Evolutionary conservation across 2,329 filamentous ascomycete genomes (phyloP).

Genomic region (Pseudogymnoascus verrucosus): DNA sequence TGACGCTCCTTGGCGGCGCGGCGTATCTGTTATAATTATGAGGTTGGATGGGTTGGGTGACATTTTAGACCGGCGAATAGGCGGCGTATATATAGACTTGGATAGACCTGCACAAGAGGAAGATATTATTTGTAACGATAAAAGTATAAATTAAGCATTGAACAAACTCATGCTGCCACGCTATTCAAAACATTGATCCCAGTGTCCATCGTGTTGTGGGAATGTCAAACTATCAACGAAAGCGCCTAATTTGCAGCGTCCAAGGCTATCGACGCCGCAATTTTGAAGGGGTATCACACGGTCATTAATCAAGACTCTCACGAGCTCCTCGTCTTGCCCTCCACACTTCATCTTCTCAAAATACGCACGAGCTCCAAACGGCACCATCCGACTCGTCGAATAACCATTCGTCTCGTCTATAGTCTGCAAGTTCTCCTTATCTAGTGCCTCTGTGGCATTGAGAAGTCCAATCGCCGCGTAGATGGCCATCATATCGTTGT

Average conservation of each 20-base stretch:
- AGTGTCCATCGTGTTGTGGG: conserved; percentile 62
- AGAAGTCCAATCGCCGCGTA: conserved; percentile 74
- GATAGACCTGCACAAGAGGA: background rate
- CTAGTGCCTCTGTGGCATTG: conserved; percentile 51
- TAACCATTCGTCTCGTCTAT: conserved; percentile 55
- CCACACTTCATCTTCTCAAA: conserved; percentile 78
- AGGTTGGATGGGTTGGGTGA: background rate
- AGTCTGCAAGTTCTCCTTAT: conserved; percentile 41
- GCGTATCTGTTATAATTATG: conserved; percentile 26
- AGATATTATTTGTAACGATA: background rate
- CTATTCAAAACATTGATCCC: conserved; percentile 53
- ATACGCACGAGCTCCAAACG: conserved; percentile 74
- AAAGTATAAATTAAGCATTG: conserved; percentile 5
- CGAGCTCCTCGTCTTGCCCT: conserved; percentile 53
- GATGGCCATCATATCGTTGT: conserved; percentile 75
- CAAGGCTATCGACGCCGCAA: conserved; percentile 62
- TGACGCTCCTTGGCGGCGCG: conserved; percentile 28
- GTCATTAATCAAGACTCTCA: conserved; percentile 78
- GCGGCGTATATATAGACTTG: background rate
- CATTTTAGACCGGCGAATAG: background rate
- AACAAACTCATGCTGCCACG: background rate
- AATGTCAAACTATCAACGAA: conserved; percentile 73
- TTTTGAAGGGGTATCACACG: conserved; percentile 63
- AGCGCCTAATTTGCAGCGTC: conserved; percentile 58
- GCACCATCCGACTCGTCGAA: conserved; percentile 69